phyloP scores from a whole-genome alignment of 1,284 basidiomycete species.

The Trametes pubescens region DNA sequence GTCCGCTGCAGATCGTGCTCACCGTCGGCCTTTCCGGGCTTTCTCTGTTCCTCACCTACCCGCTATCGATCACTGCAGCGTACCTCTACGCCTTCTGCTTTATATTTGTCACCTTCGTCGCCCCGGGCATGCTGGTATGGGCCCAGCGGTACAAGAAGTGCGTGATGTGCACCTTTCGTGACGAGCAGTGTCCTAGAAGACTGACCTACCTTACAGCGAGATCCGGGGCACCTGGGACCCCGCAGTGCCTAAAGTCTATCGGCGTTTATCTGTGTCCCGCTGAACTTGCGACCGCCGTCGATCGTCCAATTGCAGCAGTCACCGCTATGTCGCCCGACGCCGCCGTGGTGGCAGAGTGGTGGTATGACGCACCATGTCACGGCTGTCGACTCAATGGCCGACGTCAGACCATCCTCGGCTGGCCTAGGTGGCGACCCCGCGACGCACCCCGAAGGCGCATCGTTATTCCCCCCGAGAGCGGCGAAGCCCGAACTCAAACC shows the following conservation, averaged over 20 bases:
- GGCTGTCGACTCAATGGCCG: not conserved
- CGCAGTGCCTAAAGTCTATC: conserved; percentile 69
- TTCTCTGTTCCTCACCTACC: conserved; percentile 59
- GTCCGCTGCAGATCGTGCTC: conserved; percentile 51
- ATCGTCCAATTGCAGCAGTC: conserved; percentile 13
- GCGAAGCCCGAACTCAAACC: not conserved
- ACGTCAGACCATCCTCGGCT: conserved; percentile 4
- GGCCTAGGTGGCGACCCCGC: not conserved
- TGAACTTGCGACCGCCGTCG: conserved; percentile 17
- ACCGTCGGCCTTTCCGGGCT: conserved; percentile 57
- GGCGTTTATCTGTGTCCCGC: conserved; percentile 35
- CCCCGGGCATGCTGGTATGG: conserved; percentile 79
- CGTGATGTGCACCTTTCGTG: conserved; percentile 36
- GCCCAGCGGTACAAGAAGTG: conserved; percentile 87
- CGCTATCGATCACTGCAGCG: conserved; percentile 61
- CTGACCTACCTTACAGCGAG: conserved; percentile 44
- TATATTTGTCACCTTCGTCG: conserved; percentile 69
- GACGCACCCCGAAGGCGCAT: not conserved
- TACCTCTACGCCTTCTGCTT: conserved; percentile 60
- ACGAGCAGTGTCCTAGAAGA: not conserved
- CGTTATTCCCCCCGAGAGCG: not conserved
- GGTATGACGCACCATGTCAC: conserved; percentile 4
- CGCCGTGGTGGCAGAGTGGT: not conserved
- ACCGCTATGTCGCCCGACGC: not conserved
- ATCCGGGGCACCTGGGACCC: conserved; percentile 71